Evolutionary conservation across 352 stramenopile species (phyloP).

Genomic region (Phytophthora cryptogea): DNA sequence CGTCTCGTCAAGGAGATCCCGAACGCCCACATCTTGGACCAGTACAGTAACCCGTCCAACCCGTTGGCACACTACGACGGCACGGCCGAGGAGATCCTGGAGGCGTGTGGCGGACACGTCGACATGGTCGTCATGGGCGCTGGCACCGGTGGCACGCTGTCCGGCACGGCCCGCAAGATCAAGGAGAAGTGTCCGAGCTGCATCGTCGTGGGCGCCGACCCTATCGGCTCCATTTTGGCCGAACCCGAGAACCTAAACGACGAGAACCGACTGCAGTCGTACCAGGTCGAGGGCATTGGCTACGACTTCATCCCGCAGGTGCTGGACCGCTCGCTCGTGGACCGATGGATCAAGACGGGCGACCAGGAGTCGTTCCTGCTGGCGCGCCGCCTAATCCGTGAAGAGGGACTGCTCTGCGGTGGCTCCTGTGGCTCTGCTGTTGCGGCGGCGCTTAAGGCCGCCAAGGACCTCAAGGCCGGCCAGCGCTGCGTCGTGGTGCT

Average conservation of each 20-base stretch:
- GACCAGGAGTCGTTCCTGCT: constrained; percentile 95
- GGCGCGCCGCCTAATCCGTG: constrained; percentile 92
- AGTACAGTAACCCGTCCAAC: constrained; percentile 97
- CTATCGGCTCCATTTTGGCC: constrained; percentile 94
- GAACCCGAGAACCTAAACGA: constrained; percentile 94
- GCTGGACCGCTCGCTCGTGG: constrained; percentile 92
- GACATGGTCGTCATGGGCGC: constrained; percentile 95
- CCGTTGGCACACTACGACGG: constrained; percentile 96
- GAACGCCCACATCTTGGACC: constrained; percentile 96
- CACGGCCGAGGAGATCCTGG: constrained; percentile 95
- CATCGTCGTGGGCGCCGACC: constrained; percentile 90
- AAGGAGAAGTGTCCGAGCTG: constrained; percentile 92
- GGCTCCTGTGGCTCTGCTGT: constrained; percentile 94
- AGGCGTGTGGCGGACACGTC: constrained; percentile 92
- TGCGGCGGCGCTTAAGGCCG: constrained; percentile 80
- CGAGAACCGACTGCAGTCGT: constrained; percentile 87
- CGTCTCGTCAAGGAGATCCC: constrained; percentile 94
- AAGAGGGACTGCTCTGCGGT: constrained; percentile 95
- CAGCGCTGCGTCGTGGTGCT: constrained; percentile 96
- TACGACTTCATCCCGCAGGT: constrained; percentile 98
- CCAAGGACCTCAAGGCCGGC: constrained; percentile 84
- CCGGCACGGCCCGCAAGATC: constrained; percentile 92
- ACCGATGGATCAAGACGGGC: constrained; percentile 95
- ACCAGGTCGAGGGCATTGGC: constrained; percentile 96
- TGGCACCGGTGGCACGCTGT: constrained; percentile 96